These are phyloP conservation scores for Penicillium glabrum DNA, from an alignment of 2,329 filamentous ascomycete species.

Conservation along the genomic window DNA sequence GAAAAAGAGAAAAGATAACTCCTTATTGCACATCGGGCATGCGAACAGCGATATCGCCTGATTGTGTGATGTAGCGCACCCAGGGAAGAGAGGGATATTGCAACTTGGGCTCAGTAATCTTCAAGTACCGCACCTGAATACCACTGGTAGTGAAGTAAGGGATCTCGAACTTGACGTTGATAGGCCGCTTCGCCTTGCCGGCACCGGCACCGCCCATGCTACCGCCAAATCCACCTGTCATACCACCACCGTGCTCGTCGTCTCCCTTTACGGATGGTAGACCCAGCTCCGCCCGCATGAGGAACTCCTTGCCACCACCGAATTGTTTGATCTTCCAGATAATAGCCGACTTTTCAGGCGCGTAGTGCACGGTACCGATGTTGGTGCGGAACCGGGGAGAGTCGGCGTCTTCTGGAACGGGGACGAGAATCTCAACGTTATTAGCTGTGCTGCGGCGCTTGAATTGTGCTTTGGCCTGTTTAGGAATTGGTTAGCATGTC, in stretches of 20 bases:
- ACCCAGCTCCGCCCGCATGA: slow-evolving; percentile 96
- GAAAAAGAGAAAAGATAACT: slow-evolving; percentile 2
- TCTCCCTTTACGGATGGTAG: slow-evolving; percentile 92
- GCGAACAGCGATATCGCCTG: slow-evolving; percentile 91
- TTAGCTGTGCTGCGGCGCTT: slow-evolving; percentile 97
- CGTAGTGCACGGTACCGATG: slow-evolving; percentile 95
- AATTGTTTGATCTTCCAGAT: slow-evolving; percentile 99
- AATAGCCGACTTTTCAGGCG: slow-evolving; percentile 94
- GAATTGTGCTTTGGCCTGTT: slow-evolving; percentile 85
- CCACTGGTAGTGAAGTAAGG: slow-evolving; percentile 99
- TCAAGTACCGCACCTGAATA: slow-evolving; percentile 96
- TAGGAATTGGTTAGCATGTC: slow-evolving; percentile 2
- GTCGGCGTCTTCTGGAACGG: slow-evolving; percentile 95
- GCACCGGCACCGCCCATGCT: slow-evolving; percentile 91
- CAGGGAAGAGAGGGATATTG: slow-evolving; percentile 98
- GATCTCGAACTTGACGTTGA: slow-evolving; percentile 99
- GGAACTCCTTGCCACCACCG: slow-evolving; percentile 94
- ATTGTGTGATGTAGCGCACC: slow-evolving; percentile 98
- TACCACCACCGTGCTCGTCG: slow-evolving; percentile 91
- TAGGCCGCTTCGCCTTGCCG: slow-evolving; percentile 90
- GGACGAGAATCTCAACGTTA: slow-evolving; percentile 97
- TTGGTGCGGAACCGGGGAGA: slow-evolving; percentile 95
- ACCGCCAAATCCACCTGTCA: slow-evolving; percentile 95
- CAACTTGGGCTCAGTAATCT: slow-evolving; percentile 99
- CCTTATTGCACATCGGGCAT: slow-evolving; percentile 81